Percentiles rank a stretch among this genome's conserved stretches.
Evolutionary conservation across 805 yeast genomes (phyloP).

Genomic region (Kuraishia hungarica): DNA sequence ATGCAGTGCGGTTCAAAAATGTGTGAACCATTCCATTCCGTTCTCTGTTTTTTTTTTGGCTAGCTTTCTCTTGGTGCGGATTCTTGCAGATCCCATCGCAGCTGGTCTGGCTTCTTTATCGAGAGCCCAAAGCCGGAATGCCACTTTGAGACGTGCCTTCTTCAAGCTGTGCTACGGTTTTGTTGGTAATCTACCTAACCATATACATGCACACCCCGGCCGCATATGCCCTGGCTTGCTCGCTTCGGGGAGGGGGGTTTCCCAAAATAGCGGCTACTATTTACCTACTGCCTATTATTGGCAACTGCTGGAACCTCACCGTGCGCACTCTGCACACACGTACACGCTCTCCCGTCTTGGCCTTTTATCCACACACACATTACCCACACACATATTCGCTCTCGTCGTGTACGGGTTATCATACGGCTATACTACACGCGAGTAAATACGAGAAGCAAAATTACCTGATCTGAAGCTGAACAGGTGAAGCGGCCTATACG

Average conservation of each 20-base stretch:
- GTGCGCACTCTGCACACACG: not conserved
- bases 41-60: no score
- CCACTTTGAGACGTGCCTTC: not conserved
- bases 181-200: no score
- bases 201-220: not conserved
- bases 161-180: not conserved
- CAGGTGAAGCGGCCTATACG: not conserved
- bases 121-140: not conserved
- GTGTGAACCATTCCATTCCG: not conserved
- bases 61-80: not conserved
- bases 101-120: no score
- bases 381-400: not conserved
- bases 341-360: not conserved
- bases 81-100: not conserved
- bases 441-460: not conserved
- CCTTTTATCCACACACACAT: not conserved
- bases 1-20: not conserved
- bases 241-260: not conserved
- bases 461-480: not conserved
- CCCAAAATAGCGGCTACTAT: not conserved
- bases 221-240: not conserved
- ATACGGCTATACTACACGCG: not conserved
- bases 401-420: not conserved
- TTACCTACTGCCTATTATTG: not conserved
- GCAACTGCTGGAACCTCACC: not conserved